phyloP scores from a whole-genome alignment of 2,329 filamentous ascomycete genomes.

The Chaetomiaceae sp. region DNA sequence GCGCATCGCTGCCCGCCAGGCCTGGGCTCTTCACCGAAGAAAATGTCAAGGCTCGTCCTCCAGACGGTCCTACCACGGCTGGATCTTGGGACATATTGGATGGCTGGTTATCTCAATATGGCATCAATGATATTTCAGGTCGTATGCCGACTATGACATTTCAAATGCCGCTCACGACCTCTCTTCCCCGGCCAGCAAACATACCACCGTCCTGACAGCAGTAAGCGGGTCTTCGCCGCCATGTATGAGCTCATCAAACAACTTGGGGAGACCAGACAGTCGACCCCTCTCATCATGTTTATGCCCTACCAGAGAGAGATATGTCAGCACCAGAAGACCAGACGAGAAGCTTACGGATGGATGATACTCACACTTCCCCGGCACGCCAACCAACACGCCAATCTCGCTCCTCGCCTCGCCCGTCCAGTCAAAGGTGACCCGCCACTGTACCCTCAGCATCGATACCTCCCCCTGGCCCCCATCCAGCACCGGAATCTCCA shows the following conservation, averaged over 20 bases:
- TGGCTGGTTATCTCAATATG: too few relatives aligned
- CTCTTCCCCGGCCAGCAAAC: slow-evolving; percentile 50
- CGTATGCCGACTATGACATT: background rate
- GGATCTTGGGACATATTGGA: too few relatives aligned
- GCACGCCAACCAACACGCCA: slow-evolving; percentile 51
- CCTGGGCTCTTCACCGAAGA: too few relatives aligned
- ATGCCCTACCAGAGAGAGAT: slow-evolving; percentile 45
- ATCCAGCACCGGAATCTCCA: slow-evolving; percentile 41
- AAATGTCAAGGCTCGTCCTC: too few relatives aligned
- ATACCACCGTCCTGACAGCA: slow-evolving; percentile 57
- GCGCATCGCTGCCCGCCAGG: too few relatives aligned
- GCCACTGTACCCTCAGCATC: slow-evolving; percentile 53
- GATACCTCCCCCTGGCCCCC: slow-evolving; percentile 25
- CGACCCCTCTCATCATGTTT: slow-evolving; percentile 53
- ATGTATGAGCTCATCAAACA: slow-evolving; percentile 57
- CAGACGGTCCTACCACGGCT: too few relatives aligned
- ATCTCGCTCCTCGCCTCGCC: slow-evolving; percentile 63
- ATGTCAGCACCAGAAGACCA: too few relatives aligned
- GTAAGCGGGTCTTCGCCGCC: slow-evolving; percentile 50
- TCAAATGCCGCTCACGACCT: slow-evolving; percentile 20
- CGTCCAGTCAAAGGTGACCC: slow-evolving; percentile 65
- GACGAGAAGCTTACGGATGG: too few relatives aligned
- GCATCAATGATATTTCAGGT: background rate
- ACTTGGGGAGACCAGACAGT: slow-evolving; percentile 52
- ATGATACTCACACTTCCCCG: slow-evolving; percentile 63